These are phyloP conservation scores for Candida sp. DNA, from an alignment of 1,139 yeast species.

Conservation along the genomic window DNA sequence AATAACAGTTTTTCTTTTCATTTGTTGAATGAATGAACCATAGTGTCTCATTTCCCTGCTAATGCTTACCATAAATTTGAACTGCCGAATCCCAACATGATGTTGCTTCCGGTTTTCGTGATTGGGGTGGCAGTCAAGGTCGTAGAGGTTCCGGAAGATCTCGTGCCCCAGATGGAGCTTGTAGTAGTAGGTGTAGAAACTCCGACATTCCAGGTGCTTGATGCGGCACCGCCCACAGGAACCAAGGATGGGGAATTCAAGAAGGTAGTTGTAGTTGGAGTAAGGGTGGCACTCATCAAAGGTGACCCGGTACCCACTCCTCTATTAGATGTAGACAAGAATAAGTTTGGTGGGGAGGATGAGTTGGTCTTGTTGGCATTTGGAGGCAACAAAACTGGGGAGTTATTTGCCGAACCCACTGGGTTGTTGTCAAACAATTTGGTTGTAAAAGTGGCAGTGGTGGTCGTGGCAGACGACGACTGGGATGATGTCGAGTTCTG, in stretches of 20 bases:
- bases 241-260: conserved; percentile 22
- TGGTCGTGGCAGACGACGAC: conserved; percentile 16
- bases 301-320: conserved; percentile 10
- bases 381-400: conserved; percentile 22
- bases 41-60: not conserved
- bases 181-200: conserved; percentile 6
- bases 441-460: conserved; percentile 18
- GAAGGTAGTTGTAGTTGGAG: conserved; percentile 17
- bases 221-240: conserved; percentile 10
- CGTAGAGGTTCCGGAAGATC: conserved; percentile 9
- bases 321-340: conserved; percentile 18
- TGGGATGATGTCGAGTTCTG: conserved; percentile 15
- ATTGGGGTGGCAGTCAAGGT: conserved; percentile 6
- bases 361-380: conserved; percentile 8
- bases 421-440: conserved; percentile 21
- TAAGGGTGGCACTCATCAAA: conserved; percentile 11
- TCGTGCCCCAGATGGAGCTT: conserved; percentile 15
- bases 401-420: conserved; percentile 16
- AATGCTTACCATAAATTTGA: conserved; percentile 10
- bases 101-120: conserved; percentile 8
- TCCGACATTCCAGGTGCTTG: conserved; percentile 10
- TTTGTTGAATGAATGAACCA: not conserved
- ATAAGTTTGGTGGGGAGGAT: conserved; percentile 30
- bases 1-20: not conserved
- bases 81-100: conserved; percentile 10